Evolutionary conservation across 148 eudicot genomes (phyloP).

Genomic region (Polygonum aviculare): DNA sequence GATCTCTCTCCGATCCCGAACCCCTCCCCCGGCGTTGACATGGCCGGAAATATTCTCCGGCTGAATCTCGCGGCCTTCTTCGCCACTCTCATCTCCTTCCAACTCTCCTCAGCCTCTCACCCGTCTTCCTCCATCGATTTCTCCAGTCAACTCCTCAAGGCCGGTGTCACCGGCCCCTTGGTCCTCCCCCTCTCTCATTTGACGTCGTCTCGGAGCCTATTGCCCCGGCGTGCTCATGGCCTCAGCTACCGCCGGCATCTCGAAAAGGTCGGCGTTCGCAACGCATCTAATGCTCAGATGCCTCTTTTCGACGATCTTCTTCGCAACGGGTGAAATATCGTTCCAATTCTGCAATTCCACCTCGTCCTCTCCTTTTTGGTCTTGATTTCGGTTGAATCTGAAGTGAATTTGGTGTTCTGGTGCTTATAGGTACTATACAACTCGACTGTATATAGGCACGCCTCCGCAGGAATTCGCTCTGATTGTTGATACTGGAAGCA

Average conservation of each 20-base stretch:
- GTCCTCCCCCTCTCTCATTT: slow-evolving; percentile 11
- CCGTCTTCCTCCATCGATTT: background rate
- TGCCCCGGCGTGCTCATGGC: background rate
- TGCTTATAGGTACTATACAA: slow-evolving; percentile 38
- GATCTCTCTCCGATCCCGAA: slow-evolving; percentile 1
- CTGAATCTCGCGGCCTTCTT: background rate
- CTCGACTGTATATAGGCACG: slow-evolving; percentile 55
- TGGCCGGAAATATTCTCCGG: slow-evolving; percentile 9
- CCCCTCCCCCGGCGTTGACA: background rate
- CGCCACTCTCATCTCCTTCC: background rate
- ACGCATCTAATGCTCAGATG: slow-evolving; percentile 15
- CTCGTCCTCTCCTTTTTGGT: background rate
- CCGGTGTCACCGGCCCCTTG: slow-evolving; percentile 8
- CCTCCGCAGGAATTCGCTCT: slow-evolving; percentile 61
- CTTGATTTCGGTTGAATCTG: background rate
- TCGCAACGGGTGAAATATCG: slow-evolving; percentile 10
- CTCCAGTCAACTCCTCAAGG: background rate
- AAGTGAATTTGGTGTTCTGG: background rate
- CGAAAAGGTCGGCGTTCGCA: background rate
- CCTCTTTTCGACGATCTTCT: slow-evolving; percentile 19
- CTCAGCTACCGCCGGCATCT: slow-evolving; percentile 14
- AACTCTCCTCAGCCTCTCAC: background rate
- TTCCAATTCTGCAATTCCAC: background rate
- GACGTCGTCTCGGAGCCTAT: background rate
- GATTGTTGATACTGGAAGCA: slow-evolving; percentile 68